These are phyloP conservation scores for Piper betle DNA, from an alignment of 164 flowering plant genomes.

Conservation along the genomic window DNA sequence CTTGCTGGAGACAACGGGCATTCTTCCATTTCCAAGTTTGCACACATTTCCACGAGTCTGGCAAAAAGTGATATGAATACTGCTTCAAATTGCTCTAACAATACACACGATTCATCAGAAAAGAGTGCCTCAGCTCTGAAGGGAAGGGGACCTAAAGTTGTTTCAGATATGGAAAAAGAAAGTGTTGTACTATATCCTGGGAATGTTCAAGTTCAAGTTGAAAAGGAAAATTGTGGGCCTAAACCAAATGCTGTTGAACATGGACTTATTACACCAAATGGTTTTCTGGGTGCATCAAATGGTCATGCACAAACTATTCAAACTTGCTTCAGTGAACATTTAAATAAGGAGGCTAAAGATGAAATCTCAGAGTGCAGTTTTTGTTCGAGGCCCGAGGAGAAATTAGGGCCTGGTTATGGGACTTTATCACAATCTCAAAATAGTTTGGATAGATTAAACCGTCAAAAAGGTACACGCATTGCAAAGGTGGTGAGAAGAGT, in stretches of 20 bases:
- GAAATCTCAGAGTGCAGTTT: slow-evolving; percentile 6
- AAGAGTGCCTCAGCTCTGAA: slow-evolving; percentile 23
- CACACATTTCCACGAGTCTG: slow-evolving; percentile 17
- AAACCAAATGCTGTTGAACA: slow-evolving; percentile 5
- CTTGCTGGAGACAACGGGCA: slow-evolving; percentile 22
- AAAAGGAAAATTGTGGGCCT: not conserved
- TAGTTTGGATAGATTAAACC: slow-evolving; percentile 39
- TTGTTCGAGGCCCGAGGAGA: slow-evolving; percentile 17
- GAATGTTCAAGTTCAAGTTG: slow-evolving; percentile 15
- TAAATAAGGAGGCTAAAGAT: slow-evolving; percentile 18
- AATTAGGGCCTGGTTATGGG: slow-evolving; percentile 14
- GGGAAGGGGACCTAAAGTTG: slow-evolving; percentile 13
- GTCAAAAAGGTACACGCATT: slow-evolving; percentile 88
- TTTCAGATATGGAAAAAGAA: slow-evolving; percentile 13
- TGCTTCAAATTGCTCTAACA: slow-evolving; percentile 18
- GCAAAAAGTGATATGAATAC: slow-evolving; percentile 15
- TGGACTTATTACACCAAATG: slow-evolving; percentile 4
- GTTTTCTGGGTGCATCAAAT: slow-evolving; percentile 3
- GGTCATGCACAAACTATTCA: slow-evolving; percentile 10
- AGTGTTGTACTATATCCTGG: slow-evolving; percentile 2
- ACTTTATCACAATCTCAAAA: slow-evolving; percentile 27
- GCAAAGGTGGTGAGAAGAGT: slow-evolving; percentile 82
- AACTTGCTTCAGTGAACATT: slow-evolving; percentile 13
- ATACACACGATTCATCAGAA: slow-evolving; percentile 12
- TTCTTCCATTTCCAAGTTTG: slow-evolving; percentile 8